Evolutionary conservation across 2,329 filamentous ascomycete species (phyloP), one percentile per base, ranked within the genome.

Genomic region (Venturia oleaginea): DNA sequence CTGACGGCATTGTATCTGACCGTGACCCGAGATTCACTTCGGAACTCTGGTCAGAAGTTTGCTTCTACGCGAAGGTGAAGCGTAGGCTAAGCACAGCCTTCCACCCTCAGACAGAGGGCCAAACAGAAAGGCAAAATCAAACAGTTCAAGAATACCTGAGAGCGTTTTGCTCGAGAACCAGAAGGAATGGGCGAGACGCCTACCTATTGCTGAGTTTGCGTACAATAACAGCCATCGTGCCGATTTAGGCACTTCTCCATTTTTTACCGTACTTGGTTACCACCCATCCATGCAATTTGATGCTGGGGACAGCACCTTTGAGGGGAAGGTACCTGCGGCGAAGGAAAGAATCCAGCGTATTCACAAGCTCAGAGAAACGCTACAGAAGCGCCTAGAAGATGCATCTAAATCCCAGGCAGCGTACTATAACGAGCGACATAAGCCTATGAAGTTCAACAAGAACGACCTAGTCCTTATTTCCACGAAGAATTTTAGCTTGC

Each of bases 61-160:
- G 43, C 59, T 65, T 62, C 6, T 55, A 62, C 32, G 19, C 48
- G 27, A 63, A 63, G 42, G 59, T 66, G 40, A 65, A 64, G 64
- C 60, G 55, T 7, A 63, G 48, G 55, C 59, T 63, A 24, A 51
- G 22, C 10, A 64, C 60, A 43, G 65, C 65, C 43, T 66, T 59
- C 60, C 40, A 68, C 57, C 64, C 59, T 10, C 55, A 68, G 38
- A 68, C 63, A 13, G 67, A 68, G 63, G 62, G 67, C 2, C 62
- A 68, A 57, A 68, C 63, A 3, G 65, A 68, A 55, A 19, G 65
- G 3, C 40, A 66, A 30, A 68, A 68, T 40, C 55, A 64, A 27
- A 62, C 37, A 27, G 17, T 68, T 3, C 48, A 67, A 61, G 38
- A 65, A n/a, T 67, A 67, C 54, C 27, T 67, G 10, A 40, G 59